Base-by-base conservation (phyloP, 2,329 filamentous ascomycete genomes). In the Aaosphaeria pasadenensis region DNA sequence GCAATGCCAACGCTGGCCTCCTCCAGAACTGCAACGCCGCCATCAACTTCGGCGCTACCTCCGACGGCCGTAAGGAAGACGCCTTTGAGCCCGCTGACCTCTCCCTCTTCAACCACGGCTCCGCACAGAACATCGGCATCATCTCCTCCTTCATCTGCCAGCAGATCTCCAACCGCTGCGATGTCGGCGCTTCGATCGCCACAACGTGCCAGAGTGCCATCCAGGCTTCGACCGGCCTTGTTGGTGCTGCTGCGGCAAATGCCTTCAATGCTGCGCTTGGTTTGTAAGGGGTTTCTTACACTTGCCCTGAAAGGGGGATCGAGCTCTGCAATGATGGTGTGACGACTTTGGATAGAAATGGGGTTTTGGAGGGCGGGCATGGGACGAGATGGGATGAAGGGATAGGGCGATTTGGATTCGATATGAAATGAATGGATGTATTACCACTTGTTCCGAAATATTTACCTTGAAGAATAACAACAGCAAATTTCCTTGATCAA, bases 21-120 rank as follows among this genome's bases (percentile, higher is more conserved):
- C 74, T 79, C 11, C 78, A 78, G 42, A 59, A 55, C 49, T 81
- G 78, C 69, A 71, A 75, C 56, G 74, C 78, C 5, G 71, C 74
- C 49, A 77, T 82, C 58, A 59, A 69, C 46, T 82, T 81, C 64
- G 76, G 73, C 4, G 56, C 55, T 3, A 74, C 74, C 9, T 70
- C 77, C 39, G 75, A 81, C 57, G 77, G 77, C 40, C 75, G 75
- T 57, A 64, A 75, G 33, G 65, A 72, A 30, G 57, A 67, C 29
- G 67, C 72, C 11, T 78, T 77, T 52, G 66, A 73, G 54, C 68
- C 75, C 35, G 62, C 60, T 7, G 71, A 77, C 60, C 57, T 70
- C 58, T 46, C 53, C 32, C 63, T 59, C 59, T 82, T 81, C 69
- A 72, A 70, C 62, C 80, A 82, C 64, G 78, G 78, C 45, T 79